Evolutionary conservation across 352 stramenopile genomes (phyloP).

Genomic region (Elongisporangium senticosum): DNA sequence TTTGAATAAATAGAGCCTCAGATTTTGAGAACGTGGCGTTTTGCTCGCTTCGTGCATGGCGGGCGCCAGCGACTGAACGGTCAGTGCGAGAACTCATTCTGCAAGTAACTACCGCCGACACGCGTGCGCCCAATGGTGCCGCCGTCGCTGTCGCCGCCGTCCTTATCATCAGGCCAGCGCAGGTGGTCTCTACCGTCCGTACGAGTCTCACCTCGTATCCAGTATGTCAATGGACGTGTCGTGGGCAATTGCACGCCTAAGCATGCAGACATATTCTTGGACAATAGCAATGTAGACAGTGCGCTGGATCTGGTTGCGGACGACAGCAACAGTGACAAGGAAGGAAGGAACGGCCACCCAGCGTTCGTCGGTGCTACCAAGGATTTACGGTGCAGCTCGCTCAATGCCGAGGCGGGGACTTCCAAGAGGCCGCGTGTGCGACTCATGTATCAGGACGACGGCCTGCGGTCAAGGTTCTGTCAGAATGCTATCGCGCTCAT

Average conservation of each 20-base stretch:
- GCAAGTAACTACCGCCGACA: not conserved
- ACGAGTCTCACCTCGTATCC: not conserved
- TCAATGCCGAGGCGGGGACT: not conserved
- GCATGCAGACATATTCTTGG: not conserved
- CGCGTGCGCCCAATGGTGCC: not conserved
- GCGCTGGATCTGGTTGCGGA: not conserved
- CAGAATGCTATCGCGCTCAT: slow-evolving; percentile 10
- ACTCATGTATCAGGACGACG: slow-evolving; percentile 9
- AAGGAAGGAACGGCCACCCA: not conserved
- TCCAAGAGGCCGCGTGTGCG: not conserved
- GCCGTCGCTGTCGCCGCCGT: not conserved
- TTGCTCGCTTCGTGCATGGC: not conserved
- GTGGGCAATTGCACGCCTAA: not conserved
- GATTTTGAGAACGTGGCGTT: not conserved
- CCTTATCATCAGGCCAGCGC: not conserved
- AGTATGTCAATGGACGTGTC: not conserved
- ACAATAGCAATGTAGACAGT: not conserved
- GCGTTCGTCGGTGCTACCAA: not conserved
- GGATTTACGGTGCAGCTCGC: not conserved
- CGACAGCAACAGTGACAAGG: not conserved
- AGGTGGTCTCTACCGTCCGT: not conserved
- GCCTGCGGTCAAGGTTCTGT: slow-evolving; percentile 7
- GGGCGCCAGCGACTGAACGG: not conserved
- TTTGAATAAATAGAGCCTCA: not conserved
- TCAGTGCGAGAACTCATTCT: not conserved